Base-by-base conservation (phyloP, 805 yeast species). In the Candida gorgasii region DNA sequence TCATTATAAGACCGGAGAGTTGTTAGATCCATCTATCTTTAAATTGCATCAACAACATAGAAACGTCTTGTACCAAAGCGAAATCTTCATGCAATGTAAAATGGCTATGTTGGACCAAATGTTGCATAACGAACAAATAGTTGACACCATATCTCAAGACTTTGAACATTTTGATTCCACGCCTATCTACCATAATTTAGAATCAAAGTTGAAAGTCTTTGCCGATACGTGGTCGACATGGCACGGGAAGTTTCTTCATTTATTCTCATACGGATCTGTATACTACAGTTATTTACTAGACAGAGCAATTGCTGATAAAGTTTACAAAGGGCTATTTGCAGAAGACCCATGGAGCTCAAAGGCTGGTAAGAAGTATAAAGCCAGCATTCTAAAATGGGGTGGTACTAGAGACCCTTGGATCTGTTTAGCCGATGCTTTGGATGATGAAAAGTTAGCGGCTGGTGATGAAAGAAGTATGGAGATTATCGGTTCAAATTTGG, bases 231-330 rank as follows among this genome's bases (percentile, higher is more conserved):
- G 76, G 49, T 82, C 95, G 1, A 83, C 82, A 18, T 90, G 97
- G 96, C 95, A 88, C 44, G 97, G 95, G 1, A 88, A 84, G 57
- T 90, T 93, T 63, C 95, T 97, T 1, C 99, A 93, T 58, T 66
- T 93, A 30, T 86, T 85, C 52, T 89, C 96, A 0, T 93, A 93
- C 57, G 98, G 98, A 1, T 87, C 97, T 0, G 86, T 90, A 0
- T 93, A 93, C 58, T 93, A 93, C 65, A 86, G 96, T 22, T 93
- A 93, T 59, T 63, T 93, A 39, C 76, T 93, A 43, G 99, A 93
- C 63, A 68, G 97, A 29, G 97, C 96, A 5, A 86, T 93, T 49
- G 97, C 98, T 0, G 79, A 89, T 18, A 82, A 81, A 55, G 76
- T 92, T 2, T 93, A 96, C 90, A 72, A 75, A 8, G 80, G 78